phyloP scores from a whole-genome alignment of 352 stramenopile genomes.

The Phytophthora pseudosyringae region DNA sequence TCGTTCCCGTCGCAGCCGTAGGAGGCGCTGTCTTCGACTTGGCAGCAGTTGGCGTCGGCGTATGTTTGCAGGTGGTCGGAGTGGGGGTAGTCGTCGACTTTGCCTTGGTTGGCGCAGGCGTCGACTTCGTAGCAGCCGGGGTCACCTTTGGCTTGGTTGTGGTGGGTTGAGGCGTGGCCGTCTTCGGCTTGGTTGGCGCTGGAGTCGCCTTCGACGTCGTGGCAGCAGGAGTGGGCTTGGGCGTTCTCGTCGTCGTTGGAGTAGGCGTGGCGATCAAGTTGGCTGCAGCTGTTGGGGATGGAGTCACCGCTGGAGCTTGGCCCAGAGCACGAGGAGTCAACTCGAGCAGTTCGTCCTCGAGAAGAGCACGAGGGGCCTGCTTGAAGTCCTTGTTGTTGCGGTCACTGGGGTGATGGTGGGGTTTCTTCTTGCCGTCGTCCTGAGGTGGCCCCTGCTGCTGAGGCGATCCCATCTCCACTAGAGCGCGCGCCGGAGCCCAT shows the following conservation, averaged over 20 bases:
- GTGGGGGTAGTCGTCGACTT: slow-evolving; percentile 8
- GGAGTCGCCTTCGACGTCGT: slow-evolving; percentile 9
- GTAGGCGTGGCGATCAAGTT: slow-evolving; percentile 4
- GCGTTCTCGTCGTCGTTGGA: slow-evolving; percentile 14
- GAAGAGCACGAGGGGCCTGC: not conserved
- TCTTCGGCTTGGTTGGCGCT: not conserved
- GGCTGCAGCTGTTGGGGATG: slow-evolving; percentile 11
- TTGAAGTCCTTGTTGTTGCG: slow-evolving; percentile 2
- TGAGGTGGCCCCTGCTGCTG: slow-evolving; percentile 9
- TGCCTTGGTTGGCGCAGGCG: not conserved
- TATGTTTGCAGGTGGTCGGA: not conserved
- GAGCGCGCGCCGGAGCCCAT: slow-evolving; percentile 10
- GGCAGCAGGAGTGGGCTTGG: slow-evolving; percentile 10
- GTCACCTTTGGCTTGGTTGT: slow-evolving; percentile 6
- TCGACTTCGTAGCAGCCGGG: slow-evolving; percentile 1
- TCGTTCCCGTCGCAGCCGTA: not conserved
- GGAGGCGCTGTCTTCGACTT: not conserved
- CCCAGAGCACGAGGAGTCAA: slow-evolving; percentile 15
- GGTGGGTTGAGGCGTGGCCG: not conserved
- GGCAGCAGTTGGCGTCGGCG: not conserved
- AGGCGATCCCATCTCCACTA: slow-evolving; percentile 5
- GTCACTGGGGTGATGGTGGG: not conserved
- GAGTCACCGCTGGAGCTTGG: slow-evolving; percentile 10
- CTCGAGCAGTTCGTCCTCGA: not conserved
- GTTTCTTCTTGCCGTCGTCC: slow-evolving; percentile 8